Percentiles rank a stretch among this genome's conserved stretches.
Evolutionary conservation across 1,139 yeast species (phyloP).

Genomic region (Hanseniaspora sp.): DNA sequence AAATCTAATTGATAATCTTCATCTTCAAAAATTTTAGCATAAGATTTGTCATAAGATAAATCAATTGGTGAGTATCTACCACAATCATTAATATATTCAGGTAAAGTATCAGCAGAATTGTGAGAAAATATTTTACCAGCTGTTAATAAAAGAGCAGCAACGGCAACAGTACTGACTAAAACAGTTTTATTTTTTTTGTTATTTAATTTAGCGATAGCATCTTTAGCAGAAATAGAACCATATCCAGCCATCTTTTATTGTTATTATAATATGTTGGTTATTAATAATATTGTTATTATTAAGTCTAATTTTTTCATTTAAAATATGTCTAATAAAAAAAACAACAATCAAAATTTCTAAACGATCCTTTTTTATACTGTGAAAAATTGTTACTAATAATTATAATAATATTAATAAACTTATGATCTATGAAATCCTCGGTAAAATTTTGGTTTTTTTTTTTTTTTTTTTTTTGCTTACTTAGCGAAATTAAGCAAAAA

Average conservation of each 20-base stretch:
- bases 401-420: too few species aligned
- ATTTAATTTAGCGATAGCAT: slow-evolving; percentile 15
- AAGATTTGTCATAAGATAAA: slow-evolving; percentile 19
- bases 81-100: slow-evolving; percentile 21
- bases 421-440: too few species aligned
- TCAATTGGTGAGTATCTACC: slow-evolving; percentile 23
- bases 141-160: slow-evolving; percentile 12
- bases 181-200: slow-evolving; percentile 13
- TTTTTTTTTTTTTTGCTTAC: too few species aligned
- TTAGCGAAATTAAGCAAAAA: too few species aligned
- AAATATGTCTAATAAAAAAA: too few species aligned
- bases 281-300: too few species aligned
- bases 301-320: not conserved
- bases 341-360: too few species aligned
- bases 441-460: too few species aligned
- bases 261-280: not conserved
- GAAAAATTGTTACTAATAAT: too few species aligned
- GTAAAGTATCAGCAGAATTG: slow-evolving; percentile 10
- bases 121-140: slow-evolving; percentile 2
- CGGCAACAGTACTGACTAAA: slow-evolving; percentile 8
- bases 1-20: slow-evolving; percentile 32
- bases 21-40: slow-evolving; percentile 29
- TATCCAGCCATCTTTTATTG: slow-evolving; percentile 5
- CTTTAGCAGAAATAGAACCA: slow-evolving; percentile 14
- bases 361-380: too few species aligned